Base-by-base conservation (phyloP, 2,329 filamentous ascomycete species). In the Aspergillus sp. region DNA sequence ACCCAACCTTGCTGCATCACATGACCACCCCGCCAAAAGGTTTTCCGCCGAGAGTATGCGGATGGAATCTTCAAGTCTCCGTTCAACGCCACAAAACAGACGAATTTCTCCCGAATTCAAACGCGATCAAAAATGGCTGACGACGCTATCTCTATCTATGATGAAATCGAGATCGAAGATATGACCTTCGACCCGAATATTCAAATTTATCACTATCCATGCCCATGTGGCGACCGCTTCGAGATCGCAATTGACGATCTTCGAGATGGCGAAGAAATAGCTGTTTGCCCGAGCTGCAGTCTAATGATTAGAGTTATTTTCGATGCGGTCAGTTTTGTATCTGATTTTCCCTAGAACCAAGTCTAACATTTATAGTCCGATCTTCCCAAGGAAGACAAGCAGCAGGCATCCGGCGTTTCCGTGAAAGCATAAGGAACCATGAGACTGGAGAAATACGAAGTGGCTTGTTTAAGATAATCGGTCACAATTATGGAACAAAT, bases 101-200 rank as follows among this genome's bases (percentile, higher is more conserved):
- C 52, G 46, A 17, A 17, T 15, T 49, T 49, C 21, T n/a, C 11
- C 1, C 12, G 15, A 52, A 52, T 8, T 31, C n/a, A 48, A 33
- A 47, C 33, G 21, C 9, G 14, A 31, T 31, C 44, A 55, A 78
- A 65, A 56, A 88, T 87, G 85, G 81, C 86, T 37, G 86, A 87
- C 71, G 71, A 88, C 63, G 82, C 85, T 53, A 76, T 89, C 57
- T 87, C 89, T 66, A 90, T 96, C 73, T 98, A 97, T 81, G 93
- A 98, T 71, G 93, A 97, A 77, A 93, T 98, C 76, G 93, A 98
- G 75, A 97, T 98, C 79, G 93, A 98, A 76, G 95, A 99, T 77
- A 96, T 97, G 92, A 95, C 90, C 69, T 97, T 86, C 74, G 92
- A 97, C 76, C 79, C 87, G 47, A 82, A 83, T 4, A 84, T 92